Conservation (phyloP, 1,139 yeast species). For the Zygoascus hellenicus region DNA sequence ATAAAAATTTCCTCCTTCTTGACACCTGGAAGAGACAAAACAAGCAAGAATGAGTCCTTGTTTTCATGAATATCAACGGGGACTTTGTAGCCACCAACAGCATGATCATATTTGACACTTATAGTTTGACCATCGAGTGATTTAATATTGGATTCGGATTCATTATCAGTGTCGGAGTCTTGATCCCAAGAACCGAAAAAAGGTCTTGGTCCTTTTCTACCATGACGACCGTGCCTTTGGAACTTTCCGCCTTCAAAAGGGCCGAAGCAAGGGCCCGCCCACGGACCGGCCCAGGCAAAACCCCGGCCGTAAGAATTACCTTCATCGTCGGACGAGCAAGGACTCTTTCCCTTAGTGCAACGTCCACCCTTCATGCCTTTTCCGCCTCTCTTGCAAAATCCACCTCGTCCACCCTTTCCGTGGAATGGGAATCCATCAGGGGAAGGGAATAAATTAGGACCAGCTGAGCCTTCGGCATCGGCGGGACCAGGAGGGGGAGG, state of each 20-base stretch:
- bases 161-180: conserved; percentile 40
- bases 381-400: not conserved
- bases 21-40: conserved; percentile 51
- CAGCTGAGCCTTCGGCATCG: too few relatives aligned
- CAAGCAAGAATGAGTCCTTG: conserved; percentile 40
- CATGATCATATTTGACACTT: not conserved
- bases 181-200: conserved; percentile 19
- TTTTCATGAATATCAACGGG: conserved; percentile 49
- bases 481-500: too few relatives aligned
- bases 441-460: conserved; percentile 4
- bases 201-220: not conserved
- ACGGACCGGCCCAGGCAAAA: too few relatives aligned
- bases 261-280: too few relatives aligned
- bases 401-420: not conserved
- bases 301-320: not conserved
- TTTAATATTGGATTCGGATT: not conserved
- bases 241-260: too few relatives aligned
- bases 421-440: conserved; percentile 6
- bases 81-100: conserved; percentile 22
- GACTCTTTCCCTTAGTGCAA: conserved; percentile 20
- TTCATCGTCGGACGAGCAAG: not conserved
- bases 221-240: too few relatives aligned
- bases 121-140: not conserved
- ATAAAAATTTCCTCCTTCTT: conserved; percentile 45
- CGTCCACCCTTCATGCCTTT: conserved; percentile 7